Base-by-base conservation (phyloP, 768 basidiomycete species). In the Cyathus striatus region DNA sequence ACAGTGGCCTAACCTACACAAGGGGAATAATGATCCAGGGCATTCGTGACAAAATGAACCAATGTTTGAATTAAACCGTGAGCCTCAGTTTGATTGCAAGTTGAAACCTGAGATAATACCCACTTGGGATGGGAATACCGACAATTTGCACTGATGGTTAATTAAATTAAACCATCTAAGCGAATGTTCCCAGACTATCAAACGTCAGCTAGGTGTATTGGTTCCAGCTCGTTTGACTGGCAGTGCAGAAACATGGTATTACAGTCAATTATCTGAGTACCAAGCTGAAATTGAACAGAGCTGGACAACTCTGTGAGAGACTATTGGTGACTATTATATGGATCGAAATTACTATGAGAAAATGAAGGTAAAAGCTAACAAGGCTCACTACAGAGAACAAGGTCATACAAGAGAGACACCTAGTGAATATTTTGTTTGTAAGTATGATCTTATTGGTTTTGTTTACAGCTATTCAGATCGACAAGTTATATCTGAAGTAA, bases 391-490 rank as follows among this genome's bases (percentile, higher is more conserved):
- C 46, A 32, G 63, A 4, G 64, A 68, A 7, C 0, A 44, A 1
- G 49, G 51, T 0, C 40, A 63, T 40, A 4, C 45, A 0, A 34
- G 35, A 3, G 66, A 68, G 36, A 57, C 50, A 1, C 65, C 66
- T 0, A 64, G 63, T 40, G 54, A 65, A n/a, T 68, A 64, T 39
- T 62, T 49, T 47, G 62, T 65, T 34, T 48, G 63, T 1, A 52
- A 2, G 13, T 48, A 1, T 30, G 30, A 9, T 51, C 33, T n/a
- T n/a, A n/a, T n/a, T n/a, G n/a, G n/a, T n/a, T n/a, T n/a, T n/a
- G n/a, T n/a, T n/a, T n/a, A n/a, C 4, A 18, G 40, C 3, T 43
- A 43, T 20, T 39, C 12, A 2, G 61, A 66, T 34, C 47, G 54
- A 0, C 63, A 66, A 38, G 14, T 64, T 2, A 68, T 68, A 12